Base-by-base conservation (phyloP, 768 basidiomycete genomes). In the Amanita exitialis region DNA sequence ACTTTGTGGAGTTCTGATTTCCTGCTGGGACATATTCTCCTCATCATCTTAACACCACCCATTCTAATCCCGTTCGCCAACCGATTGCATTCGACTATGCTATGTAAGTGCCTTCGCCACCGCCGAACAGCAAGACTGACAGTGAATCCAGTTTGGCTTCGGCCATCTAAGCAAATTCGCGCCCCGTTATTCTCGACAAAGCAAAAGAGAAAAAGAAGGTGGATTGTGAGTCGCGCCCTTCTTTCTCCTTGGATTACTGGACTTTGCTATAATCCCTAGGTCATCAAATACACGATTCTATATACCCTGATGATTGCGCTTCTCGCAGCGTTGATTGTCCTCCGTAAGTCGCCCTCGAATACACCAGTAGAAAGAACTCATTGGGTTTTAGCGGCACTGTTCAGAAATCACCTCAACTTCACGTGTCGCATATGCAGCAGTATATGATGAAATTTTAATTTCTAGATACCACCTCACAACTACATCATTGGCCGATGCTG, bases 1-100 rank as follows among this genome's bases (percentile, higher is more conserved):
- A 90, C 90, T 21, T 71, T 98, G 13, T 98, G 95, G 88, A 86
- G 85, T 43, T 94, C 91, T 6, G 96, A 98, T 70, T 96, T 97
- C 73, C 68, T 97, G 37, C 74, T 91, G 44, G 86, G 75, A 4
- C 90, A 91, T 61, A 68, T 97, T 51, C 76, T 98, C 9, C 70
- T 97, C 57, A 79, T 96, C 64, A 81, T 96, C 59, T 70, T 98
- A 66, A 89, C 91, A 6, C 82, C 83, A 13, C 88, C 90, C 0
- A 73, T 86, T 53, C 64, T 95, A 58, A 82, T 97, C 48, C 96
- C 96, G 0, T 94, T 83, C 65, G 66, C 84, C 55, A 93, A 96
- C 71, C 81, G 80, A 50, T 54, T 95, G 47, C 96, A 99, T 68
- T 92, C 95, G 25, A 94, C 86, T 18, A 87, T 93, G 82, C 72